Evolutionary conservation across 495 filamentous ascomycete genomes (phyloP).

Genomic region (Chlorociboria aeruginascens): DNA sequence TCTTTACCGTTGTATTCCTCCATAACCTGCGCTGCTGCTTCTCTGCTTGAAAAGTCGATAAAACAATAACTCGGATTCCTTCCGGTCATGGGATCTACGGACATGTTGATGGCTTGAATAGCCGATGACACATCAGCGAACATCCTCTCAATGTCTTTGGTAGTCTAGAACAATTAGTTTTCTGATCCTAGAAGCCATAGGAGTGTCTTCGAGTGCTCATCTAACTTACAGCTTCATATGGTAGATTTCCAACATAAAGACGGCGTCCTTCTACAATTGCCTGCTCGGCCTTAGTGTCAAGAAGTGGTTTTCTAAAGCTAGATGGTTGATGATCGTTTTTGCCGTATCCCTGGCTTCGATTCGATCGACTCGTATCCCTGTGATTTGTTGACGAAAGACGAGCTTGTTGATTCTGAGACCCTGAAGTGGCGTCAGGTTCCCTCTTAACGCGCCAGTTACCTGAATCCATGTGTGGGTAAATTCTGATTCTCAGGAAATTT

Average conservation of each 20-base stretch:
- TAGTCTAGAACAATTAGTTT: slow-evolving; percentile 13
- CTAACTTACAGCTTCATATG: slow-evolving; percentile 33
- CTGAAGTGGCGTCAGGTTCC: background rate
- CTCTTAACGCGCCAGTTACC: slow-evolving; percentile 17
- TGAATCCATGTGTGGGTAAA: slow-evolving; percentile 7
- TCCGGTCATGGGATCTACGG: slow-evolving; percentile 53
- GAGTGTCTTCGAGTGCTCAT: no score
- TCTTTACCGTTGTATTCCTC: slow-evolving; percentile 36
- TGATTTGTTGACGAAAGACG: background rate
- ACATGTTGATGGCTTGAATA: slow-evolving; percentile 51
- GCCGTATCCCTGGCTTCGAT: background rate
- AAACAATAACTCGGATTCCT: slow-evolving; percentile 65
- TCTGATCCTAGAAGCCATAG: no score
- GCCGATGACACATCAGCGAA: slow-evolving; percentile 24
- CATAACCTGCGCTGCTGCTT: slow-evolving; percentile 47
- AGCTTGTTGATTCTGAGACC: background rate
- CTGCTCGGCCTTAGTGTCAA: slow-evolving; percentile 16
- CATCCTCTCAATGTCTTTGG: slow-evolving; percentile 46
- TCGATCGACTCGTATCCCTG: background rate
- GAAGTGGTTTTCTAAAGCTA: slow-evolving; percentile 2
- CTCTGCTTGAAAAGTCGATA: slow-evolving; percentile 44
- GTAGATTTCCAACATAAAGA: slow-evolving; percentile 58
- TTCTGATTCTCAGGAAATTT: no score
- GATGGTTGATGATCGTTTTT: background rate
- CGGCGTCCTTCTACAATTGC: slow-evolving; percentile 38